These are phyloP conservation scores for Dalbergia cochinchinensis DNA, from an alignment of 306 rosid genomes.

Conservation along the genomic window DNA sequence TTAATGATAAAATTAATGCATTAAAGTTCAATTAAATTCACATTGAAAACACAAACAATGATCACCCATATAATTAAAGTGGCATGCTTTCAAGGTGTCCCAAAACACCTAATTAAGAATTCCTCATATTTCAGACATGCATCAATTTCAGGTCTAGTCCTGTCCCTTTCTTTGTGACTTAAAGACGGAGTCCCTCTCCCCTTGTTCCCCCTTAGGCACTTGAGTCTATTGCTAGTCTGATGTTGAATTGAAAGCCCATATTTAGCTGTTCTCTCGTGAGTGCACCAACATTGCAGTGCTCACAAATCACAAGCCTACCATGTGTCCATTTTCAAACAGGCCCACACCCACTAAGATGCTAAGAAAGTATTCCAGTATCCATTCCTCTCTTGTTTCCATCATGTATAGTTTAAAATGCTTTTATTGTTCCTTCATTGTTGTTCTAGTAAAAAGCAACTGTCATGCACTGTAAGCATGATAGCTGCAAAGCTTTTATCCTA, in stretches of 20 bases:
- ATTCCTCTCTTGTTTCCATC: slow-evolving; percentile 22
- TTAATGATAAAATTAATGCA: no score
- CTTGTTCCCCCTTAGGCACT: slow-evolving; percentile 33
- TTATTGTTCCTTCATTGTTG: background rate
- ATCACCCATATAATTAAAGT: slow-evolving; percentile 10
- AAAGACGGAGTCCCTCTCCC: slow-evolving; percentile 11
- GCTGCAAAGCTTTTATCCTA: background rate
- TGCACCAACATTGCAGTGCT: slow-evolving; percentile 5
- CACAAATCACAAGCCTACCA: slow-evolving; percentile 4
- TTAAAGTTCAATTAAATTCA: no score
- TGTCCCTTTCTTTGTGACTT: slow-evolving; percentile 44
- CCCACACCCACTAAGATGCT: slow-evolving; percentile 15
- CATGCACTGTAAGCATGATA: slow-evolving; percentile 15
- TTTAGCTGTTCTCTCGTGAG: slow-evolving; percentile 26
- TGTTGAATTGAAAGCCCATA: slow-evolving; percentile 30
- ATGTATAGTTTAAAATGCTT: background rate
- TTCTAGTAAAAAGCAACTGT: background rate
- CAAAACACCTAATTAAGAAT: background rate
- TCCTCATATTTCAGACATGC: slow-evolving; percentile 33
- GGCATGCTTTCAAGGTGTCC: background rate
- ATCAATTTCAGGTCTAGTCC: slow-evolving; percentile 42
- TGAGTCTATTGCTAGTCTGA: slow-evolving; percentile 22
- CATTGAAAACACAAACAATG: background rate
- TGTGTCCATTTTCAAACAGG: background rate
- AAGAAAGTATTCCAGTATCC: background rate